Conservation (phyloP, 768 basidiomycete species). For the Pleurotus salmoneostramineus region DNA sequence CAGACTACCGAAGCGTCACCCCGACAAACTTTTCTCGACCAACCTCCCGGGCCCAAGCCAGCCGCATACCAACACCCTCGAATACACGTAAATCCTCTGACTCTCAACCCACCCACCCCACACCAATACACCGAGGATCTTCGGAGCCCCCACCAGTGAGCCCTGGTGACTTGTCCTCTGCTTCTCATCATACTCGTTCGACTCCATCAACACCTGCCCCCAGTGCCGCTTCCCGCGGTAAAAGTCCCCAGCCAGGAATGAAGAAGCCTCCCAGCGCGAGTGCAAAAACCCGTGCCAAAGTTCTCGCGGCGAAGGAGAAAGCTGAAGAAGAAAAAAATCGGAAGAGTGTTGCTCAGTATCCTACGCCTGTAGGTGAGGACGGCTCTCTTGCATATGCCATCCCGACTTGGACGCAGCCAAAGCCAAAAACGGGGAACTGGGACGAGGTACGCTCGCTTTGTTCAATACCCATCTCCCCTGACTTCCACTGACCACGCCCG, state of each 20-base stretch:
- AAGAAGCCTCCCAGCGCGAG: conserved; percentile 28
- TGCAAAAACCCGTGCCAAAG: conserved; percentile 30
- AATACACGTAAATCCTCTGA: conserved; percentile 41
- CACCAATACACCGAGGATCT: conserved; percentile 26
- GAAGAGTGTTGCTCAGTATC: conserved; percentile 65
- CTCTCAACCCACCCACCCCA: conserved; percentile 41
- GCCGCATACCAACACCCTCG: conserved; percentile 35
- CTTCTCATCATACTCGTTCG: conserved; percentile 21
- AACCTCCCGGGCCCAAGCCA: conserved; percentile 27
- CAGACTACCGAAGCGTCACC: conserved; percentile 36
- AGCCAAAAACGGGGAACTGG: conserved; percentile 70
- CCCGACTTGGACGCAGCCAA: conserved; percentile 78
- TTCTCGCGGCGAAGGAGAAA: conserved; percentile 22
- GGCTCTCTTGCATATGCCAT: conserved; percentile 68
- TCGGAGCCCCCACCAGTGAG: conserved; percentile 31
- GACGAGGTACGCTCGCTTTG: conserved; percentile 57
- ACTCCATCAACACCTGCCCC: conserved; percentile 15
- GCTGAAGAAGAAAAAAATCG: conserved; percentile 42
- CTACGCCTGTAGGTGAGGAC: conserved; percentile 50
- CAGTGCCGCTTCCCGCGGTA: conserved; percentile 17
- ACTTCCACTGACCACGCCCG: neutral
- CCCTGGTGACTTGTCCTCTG: conserved; percentile 20
- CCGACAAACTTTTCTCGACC: conserved; percentile 25
- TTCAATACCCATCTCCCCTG: conserved; percentile 2
- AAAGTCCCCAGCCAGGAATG: conserved; percentile 19